Base-by-base conservation (phyloP, 805 yeast species). In the Wickerhamomyces alni region DNA sequence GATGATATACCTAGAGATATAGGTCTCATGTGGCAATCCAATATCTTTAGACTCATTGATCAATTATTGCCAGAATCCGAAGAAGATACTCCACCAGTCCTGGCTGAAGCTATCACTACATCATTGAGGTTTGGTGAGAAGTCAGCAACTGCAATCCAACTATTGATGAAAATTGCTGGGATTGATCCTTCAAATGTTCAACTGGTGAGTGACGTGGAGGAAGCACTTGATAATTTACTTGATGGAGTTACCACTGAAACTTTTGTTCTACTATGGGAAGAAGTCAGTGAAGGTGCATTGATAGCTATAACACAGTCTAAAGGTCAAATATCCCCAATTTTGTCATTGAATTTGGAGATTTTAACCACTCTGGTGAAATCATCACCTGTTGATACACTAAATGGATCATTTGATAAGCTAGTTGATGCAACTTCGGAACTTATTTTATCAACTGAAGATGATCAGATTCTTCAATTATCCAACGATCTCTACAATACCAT, bases 151-250 rank as follows among this genome's bases (percentile, higher is more conserved):
- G 57, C 56, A 2, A 66, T 72, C 8, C 64, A 85, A 6, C 70
- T 70, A 28, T 57, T 87, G 38, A 66, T 88, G 5, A 70, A n/a
- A 7, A 70, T 87, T 13, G 81, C 91, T 0, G 75, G 77, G 38
- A 80, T 78, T 47, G 91, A 86, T 52, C 75, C 93, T 0, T 71
- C 88, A 0, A 87, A 88, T 51, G 66, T 86, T 30, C 86, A 85
- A 46, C 65, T 85, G 17, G 73, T 73, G 3, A 66, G 77, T 0
- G 87, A 82, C 41, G 70, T 88, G 1, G 68, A 78, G 26, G 95
- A 85, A 35, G 79, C 87, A 44, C 63, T 89, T 26, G 76, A 74
- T 19, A 73, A 70, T 24, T 59, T 88, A 18, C 62, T 87, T n/a
- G 63, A 60, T 4, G 66, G 62, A 17, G 61, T 82, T 9, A 60